Conservation (phyloP, 2,329 filamentous ascomycete genomes). For the Paraphoma chrysanthemicola region DNA sequence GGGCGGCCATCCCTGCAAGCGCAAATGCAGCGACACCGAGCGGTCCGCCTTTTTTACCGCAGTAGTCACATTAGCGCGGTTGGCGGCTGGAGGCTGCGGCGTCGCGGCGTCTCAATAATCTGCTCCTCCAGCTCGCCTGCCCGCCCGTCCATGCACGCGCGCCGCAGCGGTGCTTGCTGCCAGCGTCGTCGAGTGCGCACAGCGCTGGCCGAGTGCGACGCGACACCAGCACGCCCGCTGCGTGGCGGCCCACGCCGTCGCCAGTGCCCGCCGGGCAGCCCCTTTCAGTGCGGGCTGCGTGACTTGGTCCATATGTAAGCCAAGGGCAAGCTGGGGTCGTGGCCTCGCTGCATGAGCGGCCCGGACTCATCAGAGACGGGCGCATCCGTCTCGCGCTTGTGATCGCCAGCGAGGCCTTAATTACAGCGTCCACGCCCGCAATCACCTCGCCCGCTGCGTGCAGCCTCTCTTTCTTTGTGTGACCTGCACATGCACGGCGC, state of each 20-base stretch:
- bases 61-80: constrained; percentile 23
- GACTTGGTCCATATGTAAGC: constrained; percentile 2
- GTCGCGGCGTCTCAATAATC: background rate
- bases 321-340: constrained; percentile 8
- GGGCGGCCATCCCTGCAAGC: constrained; percentile 25
- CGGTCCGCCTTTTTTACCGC: constrained; percentile 8
- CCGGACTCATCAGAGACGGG: constrained; percentile 28
- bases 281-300: constrained; percentile 9
- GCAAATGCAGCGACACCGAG: constrained; percentile 26
- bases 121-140: background rate
- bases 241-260: background rate
- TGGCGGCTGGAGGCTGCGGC: constrained; percentile 13
- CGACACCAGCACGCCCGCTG: background rate
- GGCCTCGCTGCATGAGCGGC: constrained; percentile 16
- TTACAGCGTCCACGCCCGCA: background rate
- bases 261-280: background rate
- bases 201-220: background rate
- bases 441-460: background rate
- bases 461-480: too few species aligned
- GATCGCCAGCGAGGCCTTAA: constrained; percentile 21
- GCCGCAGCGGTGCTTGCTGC: too few species aligned
- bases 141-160: too few species aligned
- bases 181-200: background rate
- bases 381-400: constrained; percentile 27
- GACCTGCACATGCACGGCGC: background rate